Conservation (phyloP, 345 rosid species). For the Lepidium didymum region DNA sequence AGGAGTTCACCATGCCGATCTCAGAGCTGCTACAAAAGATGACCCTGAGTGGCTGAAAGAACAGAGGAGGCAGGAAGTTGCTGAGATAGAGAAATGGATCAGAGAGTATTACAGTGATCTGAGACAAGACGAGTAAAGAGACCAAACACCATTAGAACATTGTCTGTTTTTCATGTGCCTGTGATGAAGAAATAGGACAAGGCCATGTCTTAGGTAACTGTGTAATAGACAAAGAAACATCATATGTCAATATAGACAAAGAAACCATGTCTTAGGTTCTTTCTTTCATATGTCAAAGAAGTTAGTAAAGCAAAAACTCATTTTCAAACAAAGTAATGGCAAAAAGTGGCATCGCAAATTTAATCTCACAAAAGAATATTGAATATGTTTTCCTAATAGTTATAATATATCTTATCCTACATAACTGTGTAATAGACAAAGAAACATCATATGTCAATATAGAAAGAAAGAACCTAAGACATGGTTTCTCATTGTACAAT, state of each 20-base stretch:
- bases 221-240: too few relatives aligned
- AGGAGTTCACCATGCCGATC: constrained; percentile 58
- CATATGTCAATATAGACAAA: too few relatives aligned
- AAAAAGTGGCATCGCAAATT: too few relatives aligned
- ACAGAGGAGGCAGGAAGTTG: constrained; percentile 48
- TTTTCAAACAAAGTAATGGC: too few relatives aligned
- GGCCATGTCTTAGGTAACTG: too few relatives aligned
- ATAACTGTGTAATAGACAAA: background rate
- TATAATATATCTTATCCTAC: background rate
- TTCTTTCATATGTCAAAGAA: too few relatives aligned
- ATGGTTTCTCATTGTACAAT: constrained; percentile 10
- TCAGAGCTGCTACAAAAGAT: constrained; percentile 36
- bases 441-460: background rate
- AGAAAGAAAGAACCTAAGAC: constrained; percentile 1
- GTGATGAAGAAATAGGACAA: background rate
- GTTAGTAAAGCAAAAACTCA: too few relatives aligned
- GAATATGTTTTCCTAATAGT: too few relatives aligned
- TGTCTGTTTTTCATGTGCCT: background rate
- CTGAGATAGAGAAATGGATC: constrained; percentile 42
- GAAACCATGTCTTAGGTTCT: too few relatives aligned
- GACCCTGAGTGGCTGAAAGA: constrained; percentile 55
- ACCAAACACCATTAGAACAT: background rate
- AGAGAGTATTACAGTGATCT: constrained; percentile 40
- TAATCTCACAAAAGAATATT: too few relatives aligned
- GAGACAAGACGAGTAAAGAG: constrained; percentile 4